Evolutionary conservation across 768 basidiomycete genomes (phyloP), one percentile per base, ranked within the genome.

Genomic region (Boletus reticulatus): DNA sequence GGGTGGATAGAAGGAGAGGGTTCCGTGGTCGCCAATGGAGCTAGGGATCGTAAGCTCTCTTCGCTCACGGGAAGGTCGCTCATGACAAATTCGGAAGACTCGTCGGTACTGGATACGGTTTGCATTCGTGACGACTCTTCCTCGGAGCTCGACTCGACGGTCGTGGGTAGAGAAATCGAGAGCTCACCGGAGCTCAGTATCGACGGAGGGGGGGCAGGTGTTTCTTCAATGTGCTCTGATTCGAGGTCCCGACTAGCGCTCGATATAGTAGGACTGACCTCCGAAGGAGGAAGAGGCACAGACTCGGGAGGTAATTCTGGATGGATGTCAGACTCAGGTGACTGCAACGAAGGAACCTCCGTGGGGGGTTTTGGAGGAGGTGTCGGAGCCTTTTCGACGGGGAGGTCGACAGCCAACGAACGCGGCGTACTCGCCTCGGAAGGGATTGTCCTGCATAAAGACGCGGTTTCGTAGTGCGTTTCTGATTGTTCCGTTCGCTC

Each of bases 381-480:
- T 10, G 66, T 67, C 9, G 59, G 66, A 12, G 41, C 52, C 17
- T 46, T 48, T 52, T 67, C 58, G 8, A 60, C 51, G 3, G 72
- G 63, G 22, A 68, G 59, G 41, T 74, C 75, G 24, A 67, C 64
- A 0, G 64, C 68, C 48, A 80, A 73, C 2, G 78, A 78, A 48
- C 62, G 62, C 1, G 70, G 70, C 0, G 72, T 70, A 44, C 63
- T 70, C 22, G 44, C 68, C 45, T 72, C 69, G n/a, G 74, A 70
- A 17, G 74, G 70, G 14, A 75, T 72, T 19, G 73, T 73, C 57
- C 50, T 63, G 62, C 72, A 72, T n/a, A 71, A 4, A 10, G 71
- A 73, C 1, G 80, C 84, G 7, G 83, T 85, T 56, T 77, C 73
- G 50, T 78, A 87, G 2, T 70, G 66, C 4, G 82, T 84, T 48